Evolutionary conservation across 179 eudicot species (phyloP).

Genomic region (Kewa caespitosa): DNA sequence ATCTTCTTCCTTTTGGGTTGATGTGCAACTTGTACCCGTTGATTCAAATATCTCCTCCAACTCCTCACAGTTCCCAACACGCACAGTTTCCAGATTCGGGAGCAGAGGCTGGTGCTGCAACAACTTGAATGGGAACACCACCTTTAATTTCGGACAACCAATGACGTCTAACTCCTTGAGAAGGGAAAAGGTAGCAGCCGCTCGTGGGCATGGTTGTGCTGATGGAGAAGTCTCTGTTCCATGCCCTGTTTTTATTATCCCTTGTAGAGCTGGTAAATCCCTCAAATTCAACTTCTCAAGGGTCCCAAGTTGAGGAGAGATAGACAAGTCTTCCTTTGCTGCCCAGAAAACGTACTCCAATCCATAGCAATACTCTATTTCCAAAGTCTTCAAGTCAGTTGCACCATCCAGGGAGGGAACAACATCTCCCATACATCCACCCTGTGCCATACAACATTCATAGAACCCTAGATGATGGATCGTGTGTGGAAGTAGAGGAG

Average conservation of each 20-base stretch:
- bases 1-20: too few species aligned
- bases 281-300: neutral
- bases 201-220: neutral
- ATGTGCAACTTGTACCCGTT: too few species aligned
- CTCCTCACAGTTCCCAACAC: neutral
- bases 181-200: constrained; percentile 1
- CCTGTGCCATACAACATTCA: neutral
- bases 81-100: neutral
- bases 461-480: neutral
- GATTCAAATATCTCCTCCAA: neutral
- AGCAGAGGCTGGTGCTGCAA: neutral
- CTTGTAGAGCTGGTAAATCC: neutral
- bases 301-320: neutral
- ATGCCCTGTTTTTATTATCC: neutral
- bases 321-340: neutral
- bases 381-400: neutral
- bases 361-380: too few species aligned
- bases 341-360: neutral
- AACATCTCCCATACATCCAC: neutral
- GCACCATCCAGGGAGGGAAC: neutral
- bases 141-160: neutral
- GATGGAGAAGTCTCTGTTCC: neutral
- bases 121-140: neutral
- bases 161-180: neutral
- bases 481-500: neutral